Base-by-base conservation (phyloP, 2,329 filamentous ascomycete genomes). In the Sordariomycetes sp. region DNA sequence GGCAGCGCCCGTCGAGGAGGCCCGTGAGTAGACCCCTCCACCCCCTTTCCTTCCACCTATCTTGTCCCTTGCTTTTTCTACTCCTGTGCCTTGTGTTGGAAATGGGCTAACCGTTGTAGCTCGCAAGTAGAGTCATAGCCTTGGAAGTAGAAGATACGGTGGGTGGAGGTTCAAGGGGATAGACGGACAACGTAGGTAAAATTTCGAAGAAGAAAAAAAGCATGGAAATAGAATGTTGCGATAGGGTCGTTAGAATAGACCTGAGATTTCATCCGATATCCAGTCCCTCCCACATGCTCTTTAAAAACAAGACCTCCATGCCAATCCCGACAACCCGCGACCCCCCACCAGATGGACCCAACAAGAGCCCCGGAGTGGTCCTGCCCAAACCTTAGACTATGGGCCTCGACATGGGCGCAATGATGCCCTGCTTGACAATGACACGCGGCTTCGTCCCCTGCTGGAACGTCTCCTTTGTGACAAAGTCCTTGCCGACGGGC, bases 381-480 rank as follows among this genome's bases (percentile, higher is more conserved):
- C 17, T 2, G 5, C 10, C 17, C 36, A 17, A 7, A 45, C n/a
- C 51, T 39, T 69, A 74, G 58, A 66, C 64, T 55, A 67, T 75
- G 20, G 92, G 92, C 74, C 87, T 91, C 59, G 86, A 83, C 81
- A 99, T 89, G 48, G 94, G 88, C 65, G 83, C 80, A 70, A 99
- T 90, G 62, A 95, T 79, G 53, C 94, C 94, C 73, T 91, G 89
- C 76, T 95, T 96, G 69, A 96, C 76, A 69, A 97, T 76, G 62
- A 97, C 81, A 64, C 90, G 83, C 59, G 94, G 94, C 79, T 92
- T 95, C 59, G 88, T 95, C 60, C 82, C 82, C 64, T 87, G 83
- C 76, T 97, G 91, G 79, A 94, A 94, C 15, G 87, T 90, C 74
- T 90, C 84, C 80, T 96, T 96, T n/a, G 92, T 97, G 63, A 85